Percentiles rank a stretch among this genome's conserved stretches.
phyloP scores from a whole-genome alignment of 2,329 filamentous ascomycete genomes.

The Blastomyces silverae region DNA sequence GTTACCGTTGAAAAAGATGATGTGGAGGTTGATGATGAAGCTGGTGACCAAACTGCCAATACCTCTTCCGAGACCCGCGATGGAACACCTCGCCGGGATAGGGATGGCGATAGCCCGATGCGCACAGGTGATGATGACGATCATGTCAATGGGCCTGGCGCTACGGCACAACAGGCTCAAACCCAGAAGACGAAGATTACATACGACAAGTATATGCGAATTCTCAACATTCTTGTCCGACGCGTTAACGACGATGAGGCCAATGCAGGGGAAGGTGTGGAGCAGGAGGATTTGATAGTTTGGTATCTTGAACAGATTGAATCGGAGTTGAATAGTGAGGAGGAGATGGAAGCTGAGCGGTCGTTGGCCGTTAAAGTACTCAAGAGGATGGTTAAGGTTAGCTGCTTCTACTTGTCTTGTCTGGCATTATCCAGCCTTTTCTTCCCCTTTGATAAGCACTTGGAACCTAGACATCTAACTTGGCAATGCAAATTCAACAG shows the following conservation, averaged over 20 bases:
- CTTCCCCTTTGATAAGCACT: background rate
- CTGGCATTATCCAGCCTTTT: background rate
- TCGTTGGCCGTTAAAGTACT: constrained; percentile 74
- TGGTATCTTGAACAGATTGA: constrained; percentile 95
- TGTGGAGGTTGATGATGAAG: constrained; percentile 81
- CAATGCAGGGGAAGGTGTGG: constrained; percentile 69
- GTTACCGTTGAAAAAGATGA: constrained; percentile 98
- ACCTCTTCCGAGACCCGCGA: constrained; percentile 41
- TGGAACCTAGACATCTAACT: background rate
- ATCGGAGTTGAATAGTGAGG: constrained; percentile 69
- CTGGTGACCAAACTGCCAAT: constrained; percentile 44
- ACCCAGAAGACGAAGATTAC: constrained; percentile 77
- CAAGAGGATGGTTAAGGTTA: constrained; percentile 91
- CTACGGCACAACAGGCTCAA: constrained; percentile 32
- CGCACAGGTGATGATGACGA: constrained; percentile 47
- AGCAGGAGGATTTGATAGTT: constrained; percentile 69
- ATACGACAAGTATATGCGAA: constrained; percentile 88
- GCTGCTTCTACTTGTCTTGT: constrained; percentile 28
- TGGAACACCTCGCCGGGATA: constrained; percentile 37
- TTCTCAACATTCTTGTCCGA: constrained; percentile 77
- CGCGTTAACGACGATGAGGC: constrained; percentile 77
- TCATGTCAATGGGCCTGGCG: constrained; percentile 15
- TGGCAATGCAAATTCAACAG: constrained; percentile 29
- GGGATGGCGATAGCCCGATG: constrained; percentile 49
- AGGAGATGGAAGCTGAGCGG: constrained; percentile 71